Evolutionary conservation across 176 grass and related monocot species (phyloP).

Genomic region (Oryza rufipogon): DNA sequence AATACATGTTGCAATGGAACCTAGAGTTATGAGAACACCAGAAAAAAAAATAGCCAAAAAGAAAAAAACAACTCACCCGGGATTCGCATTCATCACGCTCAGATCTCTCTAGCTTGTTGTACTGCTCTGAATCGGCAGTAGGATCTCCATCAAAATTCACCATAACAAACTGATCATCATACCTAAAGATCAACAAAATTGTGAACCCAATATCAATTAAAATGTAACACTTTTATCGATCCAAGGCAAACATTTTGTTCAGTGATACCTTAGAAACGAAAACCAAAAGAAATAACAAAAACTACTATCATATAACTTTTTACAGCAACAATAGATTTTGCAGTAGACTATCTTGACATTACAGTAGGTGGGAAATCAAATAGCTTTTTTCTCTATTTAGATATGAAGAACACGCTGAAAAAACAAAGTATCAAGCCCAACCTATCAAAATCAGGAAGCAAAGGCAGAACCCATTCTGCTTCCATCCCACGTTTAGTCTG

Average conservation of each 20-base stretch:
- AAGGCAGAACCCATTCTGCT: conserved; percentile 73
- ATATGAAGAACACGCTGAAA: conserved; percentile 41
- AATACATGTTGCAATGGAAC: conserved; percentile 31
- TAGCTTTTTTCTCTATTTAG: not conserved
- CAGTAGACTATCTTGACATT: not conserved
- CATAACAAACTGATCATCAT: conserved; percentile 92
- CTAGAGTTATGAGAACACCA: conserved; percentile 12
- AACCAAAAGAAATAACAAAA: conserved; percentile 7
- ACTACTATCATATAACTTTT: conserved; percentile 11
- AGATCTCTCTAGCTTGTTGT: conserved; percentile 74
- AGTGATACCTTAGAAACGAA: conserved; percentile 6
- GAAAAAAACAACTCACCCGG: conserved; percentile 49
- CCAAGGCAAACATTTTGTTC: not conserved
- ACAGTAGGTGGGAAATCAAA: conserved; percentile 24
- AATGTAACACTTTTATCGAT: conserved; percentile 7
- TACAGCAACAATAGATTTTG: conserved; percentile 18
- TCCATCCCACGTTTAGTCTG: conserved; percentile 86
- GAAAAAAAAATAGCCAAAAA: not conserved
- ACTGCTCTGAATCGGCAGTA: conserved; percentile 91
- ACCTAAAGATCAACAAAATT: conserved; percentile 54
- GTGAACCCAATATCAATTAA: conserved; percentile 13
- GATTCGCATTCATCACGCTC: conserved; percentile 81
- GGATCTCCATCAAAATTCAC: conserved; percentile 99
- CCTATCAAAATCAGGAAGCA: conserved; percentile 92
- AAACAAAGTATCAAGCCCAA: conserved; percentile 41